These are phyloP conservation scores for Pseudognaphalium luteoalbum DNA, from an alignment of 129 eudicot species.

Conservation along the genomic window DNA sequence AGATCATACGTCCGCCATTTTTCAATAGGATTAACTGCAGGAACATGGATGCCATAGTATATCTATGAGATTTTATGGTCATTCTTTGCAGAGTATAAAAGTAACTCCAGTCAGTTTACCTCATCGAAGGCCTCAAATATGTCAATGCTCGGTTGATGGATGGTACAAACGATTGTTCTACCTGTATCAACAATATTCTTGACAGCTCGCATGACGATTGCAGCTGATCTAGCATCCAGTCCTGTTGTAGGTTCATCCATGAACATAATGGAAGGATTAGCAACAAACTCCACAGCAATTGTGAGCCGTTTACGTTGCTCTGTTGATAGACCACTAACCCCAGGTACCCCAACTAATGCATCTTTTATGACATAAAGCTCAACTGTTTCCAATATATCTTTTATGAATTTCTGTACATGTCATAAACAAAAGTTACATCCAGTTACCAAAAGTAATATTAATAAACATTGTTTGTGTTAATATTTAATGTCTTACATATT, in stretches of 20 bases:
- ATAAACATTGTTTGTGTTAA: background rate
- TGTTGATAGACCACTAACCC: constrained; percentile 42
- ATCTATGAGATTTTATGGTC: background rate
- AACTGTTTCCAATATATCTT: constrained; percentile 32
- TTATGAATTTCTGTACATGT: constrained; percentile 24
- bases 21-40: constrained; percentile 54
- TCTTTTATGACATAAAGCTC: constrained; percentile 31
- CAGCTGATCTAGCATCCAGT: constrained; percentile 46
- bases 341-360: constrained; percentile 41
- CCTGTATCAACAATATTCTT: constrained; percentile 44
- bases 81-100: background rate
- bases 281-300: constrained; percentile 43
- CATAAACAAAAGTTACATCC: background rate
- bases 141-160: constrained; percentile 49
- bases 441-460: background rate
- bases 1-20: constrained; percentile 55
- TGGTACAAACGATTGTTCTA: constrained; percentile 44
- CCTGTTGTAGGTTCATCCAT: constrained; percentile 53
- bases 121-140: constrained; percentile 53
- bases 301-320: constrained; percentile 47
- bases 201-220: constrained; percentile 45
- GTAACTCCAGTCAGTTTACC: constrained; percentile 18
- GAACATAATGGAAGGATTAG: constrained; percentile 51
- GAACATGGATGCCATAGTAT: background rate
- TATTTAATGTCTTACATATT: constrained; percentile 38